A percentile compares a stretch with the other conserved stretches of the same genome.
These are phyloP conservation scores for Penicillium sp. DNA, from an alignment of 2,329 filamentous ascomycete genomes.

Conservation along the genomic window DNA sequence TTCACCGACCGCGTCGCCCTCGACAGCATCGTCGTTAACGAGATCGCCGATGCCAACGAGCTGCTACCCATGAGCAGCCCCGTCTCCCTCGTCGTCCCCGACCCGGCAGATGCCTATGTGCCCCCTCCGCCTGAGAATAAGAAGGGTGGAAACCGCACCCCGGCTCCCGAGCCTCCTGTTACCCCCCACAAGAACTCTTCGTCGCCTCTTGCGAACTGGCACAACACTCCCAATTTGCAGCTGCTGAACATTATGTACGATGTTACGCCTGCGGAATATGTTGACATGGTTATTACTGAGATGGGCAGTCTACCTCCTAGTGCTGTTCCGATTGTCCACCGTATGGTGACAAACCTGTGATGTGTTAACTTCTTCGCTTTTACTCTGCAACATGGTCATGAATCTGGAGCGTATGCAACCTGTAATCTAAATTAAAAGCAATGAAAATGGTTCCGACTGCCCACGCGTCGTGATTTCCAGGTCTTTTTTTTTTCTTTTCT, in stretches of 20 bases:
- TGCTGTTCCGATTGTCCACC: slow-evolving; percentile 74
- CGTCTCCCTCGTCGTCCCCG: slow-evolving; percentile 33
- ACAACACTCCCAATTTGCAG: slow-evolving; percentile 60
- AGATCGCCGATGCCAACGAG: slow-evolving; percentile 76
- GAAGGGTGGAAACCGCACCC: slow-evolving; percentile 35
- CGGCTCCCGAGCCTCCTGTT: slow-evolving; percentile 24
- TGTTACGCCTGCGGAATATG: slow-evolving; percentile 81
- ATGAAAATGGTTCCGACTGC: not conserved
- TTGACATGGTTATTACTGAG: slow-evolving; percentile 88
- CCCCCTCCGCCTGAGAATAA: slow-evolving; percentile 28
- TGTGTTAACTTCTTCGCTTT: not conserved
- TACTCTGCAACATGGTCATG: not conserved
- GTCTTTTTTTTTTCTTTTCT: not conserved
- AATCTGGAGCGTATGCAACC: slow-evolving; percentile 1
- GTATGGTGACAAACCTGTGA: slow-evolving; percentile 52
- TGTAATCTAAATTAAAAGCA: slow-evolving; percentile 6
- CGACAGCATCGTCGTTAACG: slow-evolving; percentile 91
- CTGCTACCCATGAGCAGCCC: slow-evolving; percentile 41
- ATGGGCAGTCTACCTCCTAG: slow-evolving; percentile 82
- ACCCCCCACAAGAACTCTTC: slow-evolving; percentile 25
- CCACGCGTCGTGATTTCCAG: not conserved
- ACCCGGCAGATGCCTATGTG: slow-evolving; percentile 23
- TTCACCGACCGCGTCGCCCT: slow-evolving; percentile 87
- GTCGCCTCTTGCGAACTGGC: slow-evolving; percentile 54
- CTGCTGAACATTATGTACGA: slow-evolving; percentile 82